phyloP scores from a whole-genome alignment of 495 filamentous ascomycete genomes.

The Podospora pseudocomata region DNA sequence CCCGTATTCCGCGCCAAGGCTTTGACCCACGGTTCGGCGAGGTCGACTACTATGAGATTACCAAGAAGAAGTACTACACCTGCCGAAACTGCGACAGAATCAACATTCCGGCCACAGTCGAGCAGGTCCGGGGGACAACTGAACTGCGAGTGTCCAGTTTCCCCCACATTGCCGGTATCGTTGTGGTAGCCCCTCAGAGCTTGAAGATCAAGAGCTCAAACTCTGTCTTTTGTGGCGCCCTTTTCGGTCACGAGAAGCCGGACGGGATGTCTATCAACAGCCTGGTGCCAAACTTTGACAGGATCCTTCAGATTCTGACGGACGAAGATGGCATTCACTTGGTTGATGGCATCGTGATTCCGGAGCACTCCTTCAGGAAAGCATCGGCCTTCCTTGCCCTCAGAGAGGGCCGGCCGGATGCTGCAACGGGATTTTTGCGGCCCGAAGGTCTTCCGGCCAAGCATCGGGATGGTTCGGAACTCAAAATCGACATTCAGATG shows the following conservation, averaged over 20 bases:
- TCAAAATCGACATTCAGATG: conserved; percentile 93
- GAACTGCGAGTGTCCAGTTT: conserved; percentile 85
- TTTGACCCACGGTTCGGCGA: conserved; percentile 60
- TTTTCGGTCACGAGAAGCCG: conserved; percentile 83
- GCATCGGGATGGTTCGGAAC: conserved; percentile 84
- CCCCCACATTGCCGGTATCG: conserved; percentile 94
- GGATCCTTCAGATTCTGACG: conserved; percentile 70
- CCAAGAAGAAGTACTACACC: conserved; percentile 71
- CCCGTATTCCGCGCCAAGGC: conserved; percentile 71
- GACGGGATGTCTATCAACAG: conserved; percentile 74
- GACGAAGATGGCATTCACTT: conserved; percentile 81
- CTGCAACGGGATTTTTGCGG: conserved; percentile 69
- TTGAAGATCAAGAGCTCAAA: conserved; percentile 87
- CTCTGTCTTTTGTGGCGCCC: conserved; percentile 83
- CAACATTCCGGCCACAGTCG: conserved; percentile 74
- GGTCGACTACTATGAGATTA: conserved; percentile 67
- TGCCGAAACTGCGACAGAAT: conserved; percentile 68
- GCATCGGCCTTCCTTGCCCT: conserved; percentile 79
- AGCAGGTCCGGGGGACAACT: conserved; percentile 57
- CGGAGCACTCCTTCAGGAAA: conserved; percentile 90
- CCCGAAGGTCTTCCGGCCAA: conserved; percentile 78
- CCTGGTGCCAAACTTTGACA: conserved; percentile 83
- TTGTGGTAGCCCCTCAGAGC: conserved; percentile 74
- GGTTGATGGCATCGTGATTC: conserved; percentile 92
- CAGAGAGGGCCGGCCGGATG: conserved; percentile 72